Conservation (phyloP, 2,329 filamentous ascomycete species). For the Colletotrichum sp. region DNA sequence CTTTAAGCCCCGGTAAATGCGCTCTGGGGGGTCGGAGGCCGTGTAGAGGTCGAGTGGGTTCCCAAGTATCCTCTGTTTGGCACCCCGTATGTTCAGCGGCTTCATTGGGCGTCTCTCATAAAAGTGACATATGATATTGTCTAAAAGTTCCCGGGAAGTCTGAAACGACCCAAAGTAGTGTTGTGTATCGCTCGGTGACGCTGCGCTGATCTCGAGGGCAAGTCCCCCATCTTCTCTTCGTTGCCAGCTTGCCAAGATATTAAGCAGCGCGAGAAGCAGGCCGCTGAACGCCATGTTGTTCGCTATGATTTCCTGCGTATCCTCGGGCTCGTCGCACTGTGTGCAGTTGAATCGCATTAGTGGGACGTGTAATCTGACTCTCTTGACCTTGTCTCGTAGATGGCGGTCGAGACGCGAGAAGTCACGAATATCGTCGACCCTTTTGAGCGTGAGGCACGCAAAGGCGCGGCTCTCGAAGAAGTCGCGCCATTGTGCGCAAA, state of each 20-base stretch:
- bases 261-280: fast-evolving
- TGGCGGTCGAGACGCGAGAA: background rate
- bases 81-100: background rate
- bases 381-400: background rate
- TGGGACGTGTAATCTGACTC: background rate
- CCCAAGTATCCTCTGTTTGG: background rate
- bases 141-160: too few species aligned
- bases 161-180: background rate
- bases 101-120: too few species aligned
- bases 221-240: fast-evolving
- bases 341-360: background rate
- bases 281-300: background rate
- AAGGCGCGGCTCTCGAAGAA: background rate
- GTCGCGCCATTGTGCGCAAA: background rate
- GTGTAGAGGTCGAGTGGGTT: background rate
- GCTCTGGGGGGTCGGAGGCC: too few species aligned
- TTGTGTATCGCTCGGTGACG: background rate
- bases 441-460: background rate
- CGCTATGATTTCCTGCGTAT: fast-evolving
- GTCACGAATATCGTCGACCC: too few species aligned
- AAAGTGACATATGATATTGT: too few species aligned
- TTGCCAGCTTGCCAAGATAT: background rate
- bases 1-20: background rate
- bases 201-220: background rate
- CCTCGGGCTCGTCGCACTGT: fast-evolving